These are phyloP conservation scores for Combretum micranthum DNA, from an alignment of 345 rosid genomes.

Conservation along the genomic window DNA sequence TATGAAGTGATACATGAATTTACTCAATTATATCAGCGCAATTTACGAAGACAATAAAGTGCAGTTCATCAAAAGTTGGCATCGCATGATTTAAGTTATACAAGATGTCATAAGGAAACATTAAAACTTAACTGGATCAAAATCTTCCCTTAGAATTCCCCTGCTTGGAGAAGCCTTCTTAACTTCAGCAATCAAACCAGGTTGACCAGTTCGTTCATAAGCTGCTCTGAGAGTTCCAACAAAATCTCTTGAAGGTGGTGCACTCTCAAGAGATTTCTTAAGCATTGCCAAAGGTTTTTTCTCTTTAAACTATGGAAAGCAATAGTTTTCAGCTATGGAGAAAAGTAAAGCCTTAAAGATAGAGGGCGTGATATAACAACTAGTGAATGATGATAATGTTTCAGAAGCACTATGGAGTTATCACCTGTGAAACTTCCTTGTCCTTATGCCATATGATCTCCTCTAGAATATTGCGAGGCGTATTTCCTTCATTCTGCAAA, in stretches of 20 bases:
- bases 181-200: slow-evolving; percentile 93
- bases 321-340: slow-evolving; percentile 2
- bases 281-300: slow-evolving; percentile 43
- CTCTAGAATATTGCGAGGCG: slow-evolving; percentile 82
- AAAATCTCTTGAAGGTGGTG: slow-evolving; percentile 69
- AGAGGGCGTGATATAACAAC: not conserved
- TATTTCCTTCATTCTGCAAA: slow-evolving; percentile 68
- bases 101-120: not conserved
- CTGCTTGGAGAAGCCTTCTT: slow-evolving; percentile 97
- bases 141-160: slow-evolving; percentile 81
- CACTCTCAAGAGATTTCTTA: slow-evolving; percentile 48
- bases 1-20: too few relatives aligned
- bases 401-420: too few relatives aligned
- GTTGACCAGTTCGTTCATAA: slow-evolving; percentile 54
- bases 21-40: too few relatives aligned
- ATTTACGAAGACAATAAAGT: too few relatives aligned
- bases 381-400: too few relatives aligned
- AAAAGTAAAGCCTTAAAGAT: not conserved
- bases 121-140: slow-evolving; percentile 55
- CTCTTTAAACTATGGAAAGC: slow-evolving; percentile 51
- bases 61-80: too few relatives aligned
- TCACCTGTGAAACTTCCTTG: slow-evolving; percentile 54
- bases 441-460: slow-evolving; percentile 92
- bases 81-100: too few relatives aligned
- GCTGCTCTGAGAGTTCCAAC: slow-evolving; percentile 76